phyloP scores from a whole-genome alignment of 192 early-diverging fungal species.

The Mortierella claussenii region DNA sequence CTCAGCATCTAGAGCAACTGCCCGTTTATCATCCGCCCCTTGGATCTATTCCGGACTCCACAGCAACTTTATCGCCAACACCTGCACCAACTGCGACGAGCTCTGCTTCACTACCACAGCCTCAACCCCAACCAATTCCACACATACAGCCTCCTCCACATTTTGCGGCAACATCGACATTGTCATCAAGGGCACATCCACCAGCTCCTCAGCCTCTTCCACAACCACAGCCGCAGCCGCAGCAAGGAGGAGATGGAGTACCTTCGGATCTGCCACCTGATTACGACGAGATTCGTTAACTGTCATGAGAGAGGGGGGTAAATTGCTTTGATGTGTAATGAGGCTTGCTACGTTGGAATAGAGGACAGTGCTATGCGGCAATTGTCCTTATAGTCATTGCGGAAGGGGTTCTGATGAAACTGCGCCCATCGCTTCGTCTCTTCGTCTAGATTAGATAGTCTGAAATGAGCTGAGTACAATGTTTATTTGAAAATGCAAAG shows the following conservation, averaged over 20 bases:
- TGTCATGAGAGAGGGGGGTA: background rate
- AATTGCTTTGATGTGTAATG: background rate
- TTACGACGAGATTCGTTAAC: slow-evolving; percentile 15
- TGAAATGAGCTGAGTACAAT: too few species aligned
- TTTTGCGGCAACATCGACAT: background rate
- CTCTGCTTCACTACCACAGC: slow-evolving; percentile 10
- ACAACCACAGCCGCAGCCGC: slow-evolving; percentile 2
- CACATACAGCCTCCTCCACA: background rate
- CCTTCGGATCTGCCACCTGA: slow-evolving; percentile 42
- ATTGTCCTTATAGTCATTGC: too few species aligned
- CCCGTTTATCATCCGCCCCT: slow-evolving; percentile 24
- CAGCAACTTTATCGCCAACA: background rate
- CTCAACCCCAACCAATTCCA: slow-evolving; percentile 1
- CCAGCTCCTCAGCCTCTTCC: background rate
- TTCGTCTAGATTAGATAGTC: too few species aligned
- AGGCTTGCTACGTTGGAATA: too few species aligned
- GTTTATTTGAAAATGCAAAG: too few species aligned
- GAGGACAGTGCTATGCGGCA: too few species aligned
- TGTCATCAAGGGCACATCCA: background rate
- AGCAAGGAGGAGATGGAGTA: background rate
- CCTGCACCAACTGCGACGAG: slow-evolving; percentile 5
- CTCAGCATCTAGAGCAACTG: slow-evolving; percentile 44
- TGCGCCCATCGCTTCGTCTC: too few species aligned
- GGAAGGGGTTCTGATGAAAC: too few species aligned
- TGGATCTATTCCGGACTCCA: slow-evolving; percentile 3